phyloP scores from a whole-genome alignment of 2,329 filamentous ascomycete genomes.

The Exophiala phaeomuriformis region DNA sequence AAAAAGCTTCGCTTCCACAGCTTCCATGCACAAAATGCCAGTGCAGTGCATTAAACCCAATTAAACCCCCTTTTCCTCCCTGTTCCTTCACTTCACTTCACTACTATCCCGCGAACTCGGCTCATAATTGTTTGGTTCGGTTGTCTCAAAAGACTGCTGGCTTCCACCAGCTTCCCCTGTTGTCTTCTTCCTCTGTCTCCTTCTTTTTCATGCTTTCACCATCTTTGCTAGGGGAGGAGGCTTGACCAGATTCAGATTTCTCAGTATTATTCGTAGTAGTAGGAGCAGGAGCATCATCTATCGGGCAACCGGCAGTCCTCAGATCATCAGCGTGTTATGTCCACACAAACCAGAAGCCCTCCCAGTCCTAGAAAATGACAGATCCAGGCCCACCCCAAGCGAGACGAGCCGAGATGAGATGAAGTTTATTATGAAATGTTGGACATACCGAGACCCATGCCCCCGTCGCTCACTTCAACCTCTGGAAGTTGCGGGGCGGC shows the following conservation, averaged over 20 bases:
- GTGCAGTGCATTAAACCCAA: too few species aligned
- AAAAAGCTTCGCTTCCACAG: too few species aligned
- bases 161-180: slow-evolving; percentile 24
- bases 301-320: not conserved
- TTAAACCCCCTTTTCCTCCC: too few species aligned
- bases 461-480: slow-evolving; percentile 75
- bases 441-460: slow-evolving; percentile 50
- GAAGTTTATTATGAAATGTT: slow-evolving; percentile 14
- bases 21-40: too few species aligned
- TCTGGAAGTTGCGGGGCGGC: slow-evolving; percentile 29
- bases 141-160: slow-evolving; percentile 21
- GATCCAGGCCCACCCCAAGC: not conserved
- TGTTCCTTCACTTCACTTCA: too few species aligned
- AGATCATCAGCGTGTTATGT: slow-evolving; percentile 3
- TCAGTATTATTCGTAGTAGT: not conserved
- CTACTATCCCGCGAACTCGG: too few species aligned
- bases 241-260: not conserved
- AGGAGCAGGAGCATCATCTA: not conserved
- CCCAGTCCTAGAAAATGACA: too few species aligned
- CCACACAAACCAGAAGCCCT: too few species aligned
- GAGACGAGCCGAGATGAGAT: not conserved
- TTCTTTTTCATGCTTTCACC: not conserved
- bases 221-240: too few species aligned
- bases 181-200: slow-evolving; percentile 5
- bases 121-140: too few species aligned